A percentile compares a stretch with the other conserved stretches of the same genome.
These are phyloP conservation scores for Elsinoe batatas DNA, from an alignment of 2,329 filamentous ascomycete genomes.

Conservation along the genomic window DNA sequence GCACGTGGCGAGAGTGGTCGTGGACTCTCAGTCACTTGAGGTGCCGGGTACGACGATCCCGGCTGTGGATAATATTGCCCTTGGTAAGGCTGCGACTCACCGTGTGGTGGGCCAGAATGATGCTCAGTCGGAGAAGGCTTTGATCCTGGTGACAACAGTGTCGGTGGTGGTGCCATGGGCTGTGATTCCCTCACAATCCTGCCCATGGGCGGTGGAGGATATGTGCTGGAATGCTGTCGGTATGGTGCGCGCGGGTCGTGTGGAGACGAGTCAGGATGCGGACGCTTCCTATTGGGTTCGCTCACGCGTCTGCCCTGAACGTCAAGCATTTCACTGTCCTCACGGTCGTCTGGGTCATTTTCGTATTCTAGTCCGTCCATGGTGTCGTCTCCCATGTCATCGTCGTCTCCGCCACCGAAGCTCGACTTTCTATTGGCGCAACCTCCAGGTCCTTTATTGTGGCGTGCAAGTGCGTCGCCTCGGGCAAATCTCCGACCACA, in stretches of 20 bases:
- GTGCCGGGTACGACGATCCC: constrained; percentile 23
- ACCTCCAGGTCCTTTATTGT: constrained; percentile 90
- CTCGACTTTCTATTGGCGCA: constrained; percentile 87
- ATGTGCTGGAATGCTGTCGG: constrained; percentile 62
- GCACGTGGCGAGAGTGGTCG: constrained; percentile 67
- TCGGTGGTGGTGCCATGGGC: constrained; percentile 28
- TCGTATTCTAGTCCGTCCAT: constrained; percentile 56
- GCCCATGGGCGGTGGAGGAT: constrained; percentile 53
- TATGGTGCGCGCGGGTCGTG: constrained; percentile 48
- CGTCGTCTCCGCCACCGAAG: constrained; percentile 64
- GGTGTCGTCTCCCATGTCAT: constrained; percentile 41
- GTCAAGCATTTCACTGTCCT: constrained; percentile 36
- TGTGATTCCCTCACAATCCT: constrained; percentile 18
- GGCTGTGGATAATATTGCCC: constrained; percentile 22
- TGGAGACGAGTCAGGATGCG: constrained; percentile 52
- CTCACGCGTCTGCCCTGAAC: constrained; percentile 49
- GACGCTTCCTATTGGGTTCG: constrained; percentile 64
- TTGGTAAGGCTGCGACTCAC: neutral
- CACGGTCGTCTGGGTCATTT: constrained; percentile 50
- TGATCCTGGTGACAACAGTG: constrained; percentile 24
- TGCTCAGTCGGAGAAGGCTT: constrained; percentile 27
- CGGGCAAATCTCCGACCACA: constrained; percentile 92
- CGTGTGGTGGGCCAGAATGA: constrained; percentile 27
- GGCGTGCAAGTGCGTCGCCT: constrained; percentile 85
- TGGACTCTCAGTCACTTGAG: constrained; percentile 65